A percentile compares a stretch with the other conserved stretches of the same genome.
These are phyloP conservation scores for Polymyxa betae DNA, from an alignment of 208 protist species.

Conservation along the genomic window DNA sequence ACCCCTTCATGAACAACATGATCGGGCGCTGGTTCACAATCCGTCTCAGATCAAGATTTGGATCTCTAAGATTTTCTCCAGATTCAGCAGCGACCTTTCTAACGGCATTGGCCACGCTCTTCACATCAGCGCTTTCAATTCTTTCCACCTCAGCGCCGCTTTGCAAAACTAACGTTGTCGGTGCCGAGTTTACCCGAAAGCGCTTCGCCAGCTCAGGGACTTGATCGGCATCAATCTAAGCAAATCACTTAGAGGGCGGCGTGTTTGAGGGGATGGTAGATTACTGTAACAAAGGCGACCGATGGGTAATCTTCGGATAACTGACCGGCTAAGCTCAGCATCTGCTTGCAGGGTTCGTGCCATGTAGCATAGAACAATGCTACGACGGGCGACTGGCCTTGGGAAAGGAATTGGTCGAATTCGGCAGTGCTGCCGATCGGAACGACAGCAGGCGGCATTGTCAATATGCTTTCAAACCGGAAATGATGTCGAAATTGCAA, in stretches of 20 bases:
- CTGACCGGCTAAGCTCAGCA: neutral
- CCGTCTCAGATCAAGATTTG: neutral
- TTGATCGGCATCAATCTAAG: neutral
- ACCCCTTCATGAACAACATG: conserved; percentile 65
- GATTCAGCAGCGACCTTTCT: neutral
- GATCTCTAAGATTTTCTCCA: neutral
- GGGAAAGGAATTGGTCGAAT: neutral
- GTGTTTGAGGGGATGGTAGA: neutral
- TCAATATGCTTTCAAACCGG: no score
- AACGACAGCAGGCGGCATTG: no score
- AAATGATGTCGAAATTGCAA: neutral
- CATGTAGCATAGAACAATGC: conserved; percentile 7
- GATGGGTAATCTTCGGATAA: neutral
- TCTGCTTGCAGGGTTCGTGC: conserved; percentile 43
- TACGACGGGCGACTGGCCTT: neutral
- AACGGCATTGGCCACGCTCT: neutral
- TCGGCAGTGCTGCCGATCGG: neutral
- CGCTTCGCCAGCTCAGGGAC: neutral
- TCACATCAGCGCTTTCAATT: neutral
- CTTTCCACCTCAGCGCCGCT: neutral
- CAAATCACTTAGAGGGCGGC: neutral
- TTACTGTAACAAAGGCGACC: neutral
- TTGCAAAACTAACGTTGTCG: neutral
- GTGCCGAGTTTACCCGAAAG: neutral
- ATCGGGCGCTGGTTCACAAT: neutral